Percentiles rank a stretch among this genome's conserved stretches.
Conservation (phyloP, 495 filamentous ascomycete genomes). For the Aspergillus diversus region DNA sequence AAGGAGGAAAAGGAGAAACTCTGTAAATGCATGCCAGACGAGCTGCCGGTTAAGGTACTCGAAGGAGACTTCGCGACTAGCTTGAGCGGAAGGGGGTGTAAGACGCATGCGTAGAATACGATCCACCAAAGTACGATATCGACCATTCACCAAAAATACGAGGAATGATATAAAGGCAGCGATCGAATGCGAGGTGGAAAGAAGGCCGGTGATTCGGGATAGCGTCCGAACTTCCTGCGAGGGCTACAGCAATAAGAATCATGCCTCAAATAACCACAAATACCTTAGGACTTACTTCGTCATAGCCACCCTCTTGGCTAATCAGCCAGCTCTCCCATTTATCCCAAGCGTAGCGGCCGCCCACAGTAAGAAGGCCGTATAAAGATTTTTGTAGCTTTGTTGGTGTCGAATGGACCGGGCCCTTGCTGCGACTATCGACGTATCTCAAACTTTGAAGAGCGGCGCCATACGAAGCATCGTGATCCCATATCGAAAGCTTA, state of each 20-base stretch:
- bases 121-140: conserved; percentile 89
- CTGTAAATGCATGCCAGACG: conserved; percentile 98
- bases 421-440: conserved; percentile 75
- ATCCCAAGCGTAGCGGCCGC: conserved; percentile 83
- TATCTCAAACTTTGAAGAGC: conserved; percentile 89
- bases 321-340: conserved; percentile 89
- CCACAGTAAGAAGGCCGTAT: conserved; percentile 85
- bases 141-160: conserved; percentile 85
- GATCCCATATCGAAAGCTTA: conserved; percentile 96
- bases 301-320: conserved; percentile 71
- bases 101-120: conserved; percentile 84
- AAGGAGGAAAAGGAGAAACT: conserved; percentile 94
- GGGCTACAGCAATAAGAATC: conserved; percentile 41
- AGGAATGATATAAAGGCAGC: conserved; percentile 84
- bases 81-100: conserved; percentile 76
- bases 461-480: conserved; percentile 92
- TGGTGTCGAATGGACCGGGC: conserved; percentile 61
- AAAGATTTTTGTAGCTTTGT: conserved; percentile 78
- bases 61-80: conserved; percentile 89
- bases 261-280: not conserved
- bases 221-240: conserved; percentile 58
- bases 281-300: conserved; percentile 49
- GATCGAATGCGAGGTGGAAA: conserved; percentile 74
- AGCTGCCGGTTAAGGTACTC: conserved; percentile 97
- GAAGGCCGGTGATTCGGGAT: conserved; percentile 66